Percentiles rank a stretch among this genome's conserved stretches.
Conservation (phyloP, 768 basidiomycete species). For the Russula lepida region DNA sequence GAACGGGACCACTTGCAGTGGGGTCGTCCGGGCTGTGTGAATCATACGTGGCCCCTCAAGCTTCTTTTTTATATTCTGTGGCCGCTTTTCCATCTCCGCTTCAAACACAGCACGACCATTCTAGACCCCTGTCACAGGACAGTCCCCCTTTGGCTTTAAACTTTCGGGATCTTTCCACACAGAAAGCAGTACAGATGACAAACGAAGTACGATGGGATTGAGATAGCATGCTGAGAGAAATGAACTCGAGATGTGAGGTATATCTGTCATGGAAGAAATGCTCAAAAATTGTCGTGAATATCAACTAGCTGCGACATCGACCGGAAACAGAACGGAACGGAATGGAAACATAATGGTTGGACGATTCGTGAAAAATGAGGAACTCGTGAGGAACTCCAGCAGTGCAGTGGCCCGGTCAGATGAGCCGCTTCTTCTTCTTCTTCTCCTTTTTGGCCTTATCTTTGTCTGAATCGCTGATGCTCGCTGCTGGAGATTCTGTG, state of each 20-base stretch:
- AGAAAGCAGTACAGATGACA: not conserved
- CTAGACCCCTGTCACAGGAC: slow-evolving; percentile 9
- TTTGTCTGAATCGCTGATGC: slow-evolving; percentile 45
- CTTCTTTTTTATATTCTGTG: slow-evolving; percentile 35
- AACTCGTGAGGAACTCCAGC: not conserved
- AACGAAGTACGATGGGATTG: not conserved
- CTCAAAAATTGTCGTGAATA: slow-evolving; percentile 10
- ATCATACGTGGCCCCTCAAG: not conserved
- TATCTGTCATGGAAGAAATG: not conserved
- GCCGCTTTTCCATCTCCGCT: slow-evolving; percentile 44
- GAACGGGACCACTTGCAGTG: slow-evolving; percentile 18
- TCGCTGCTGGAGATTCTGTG: slow-evolving; percentile 48
- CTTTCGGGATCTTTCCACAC: not conserved
- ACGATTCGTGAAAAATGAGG: not conserved
- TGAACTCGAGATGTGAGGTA: not conserved
- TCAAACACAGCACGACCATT: slow-evolving; percentile 25
- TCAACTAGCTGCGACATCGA: not conserved
- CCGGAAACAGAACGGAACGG: not conserved
- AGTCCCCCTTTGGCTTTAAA: slow-evolving; percentile 13
- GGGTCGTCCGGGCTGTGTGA: slow-evolving; percentile 14
- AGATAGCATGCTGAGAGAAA: not conserved
- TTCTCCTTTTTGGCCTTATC: slow-evolving; percentile 44
- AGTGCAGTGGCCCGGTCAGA: slow-evolving; percentile 21
- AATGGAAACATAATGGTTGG: not conserved
- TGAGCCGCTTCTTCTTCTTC: slow-evolving; percentile 50